phyloP scores from a whole-genome alignment of 768 basidiomycete genomes.

The Boletus fagicola region DNA sequence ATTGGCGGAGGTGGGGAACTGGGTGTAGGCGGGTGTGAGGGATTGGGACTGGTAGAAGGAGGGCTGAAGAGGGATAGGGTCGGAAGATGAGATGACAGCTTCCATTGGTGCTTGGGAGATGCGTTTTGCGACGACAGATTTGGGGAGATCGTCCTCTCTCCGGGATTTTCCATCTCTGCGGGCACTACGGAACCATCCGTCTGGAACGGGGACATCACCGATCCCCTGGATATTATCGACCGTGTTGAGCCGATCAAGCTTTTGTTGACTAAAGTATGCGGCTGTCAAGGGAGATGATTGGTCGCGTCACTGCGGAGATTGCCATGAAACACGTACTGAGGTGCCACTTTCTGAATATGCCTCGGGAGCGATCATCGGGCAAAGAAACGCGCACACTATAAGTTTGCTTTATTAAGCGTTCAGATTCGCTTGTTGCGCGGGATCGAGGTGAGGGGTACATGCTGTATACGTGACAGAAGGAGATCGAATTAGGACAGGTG shows the following conservation, averaged over 20 bases:
- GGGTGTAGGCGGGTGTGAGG: conserved; percentile 25
- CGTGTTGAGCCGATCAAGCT: conserved; percentile 65
- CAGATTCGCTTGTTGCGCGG: conserved; percentile 37
- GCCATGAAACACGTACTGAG: conserved; percentile 43
- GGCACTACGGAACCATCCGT: conserved; percentile 77
- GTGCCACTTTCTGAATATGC: conserved; percentile 50
- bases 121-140: conserved; percentile 45
- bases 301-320: conserved; percentile 27
- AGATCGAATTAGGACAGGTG: conserved; percentile 35
- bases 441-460: conserved; percentile 42
- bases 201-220: conserved; percentile 65
- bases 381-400: conserved; percentile 51
- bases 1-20: conserved; percentile 34
- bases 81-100: conserved; percentile 21
- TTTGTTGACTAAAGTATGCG: conserved; percentile 82
- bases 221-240: conserved; percentile 69
- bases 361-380: conserved; percentile 42
- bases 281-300: conserved; percentile 42
- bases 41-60: conserved; percentile 25
- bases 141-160: conserved; percentile 42
- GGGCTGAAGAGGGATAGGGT: conserved; percentile 16
- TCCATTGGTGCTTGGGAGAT: conserved; percentile 35
- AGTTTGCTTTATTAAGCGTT: conserved; percentile 54
- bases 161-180: conserved; percentile 58
- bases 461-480: conserved; percentile 21